Evolutionary conservation across 352 stramenopile genomes (phyloP).

Genomic region (Phytophthora cryptogea): DNA sequence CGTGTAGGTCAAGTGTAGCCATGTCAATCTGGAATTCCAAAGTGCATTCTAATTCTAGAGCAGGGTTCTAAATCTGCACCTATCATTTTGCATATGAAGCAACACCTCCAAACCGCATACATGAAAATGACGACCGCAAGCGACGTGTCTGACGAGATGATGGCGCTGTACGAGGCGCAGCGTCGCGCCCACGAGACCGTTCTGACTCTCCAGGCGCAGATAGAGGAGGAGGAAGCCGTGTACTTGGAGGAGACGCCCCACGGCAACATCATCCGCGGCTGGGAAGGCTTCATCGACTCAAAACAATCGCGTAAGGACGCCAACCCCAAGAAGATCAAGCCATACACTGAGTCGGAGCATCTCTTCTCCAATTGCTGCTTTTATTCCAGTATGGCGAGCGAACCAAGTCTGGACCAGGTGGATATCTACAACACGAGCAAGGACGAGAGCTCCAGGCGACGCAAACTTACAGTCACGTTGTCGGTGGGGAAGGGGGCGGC

Average conservation of each 20-base stretch:
- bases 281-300: conserved; percentile 87
- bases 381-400: conserved; percentile 55
- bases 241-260: conserved; percentile 87
- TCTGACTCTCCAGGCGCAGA: conserved; percentile 71
- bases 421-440: conserved; percentile 47
- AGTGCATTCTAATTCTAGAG: conserved; percentile 1
- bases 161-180: conserved; percentile 71
- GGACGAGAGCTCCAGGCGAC: conserved; percentile 37
- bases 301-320: conserved; percentile 81
- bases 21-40: conserved; percentile 18
- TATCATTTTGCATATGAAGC: conserved; percentile 11
- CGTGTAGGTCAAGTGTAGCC: conserved; percentile 22
- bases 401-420: conserved; percentile 60
- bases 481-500: conserved; percentile 36
- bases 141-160: conserved; percentile 69
- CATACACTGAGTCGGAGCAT: conserved; percentile 78
- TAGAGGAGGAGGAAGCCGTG: conserved; percentile 75
- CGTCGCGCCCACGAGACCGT: conserved; percentile 73
- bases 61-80: neutral
- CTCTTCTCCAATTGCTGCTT: conserved; percentile 81
- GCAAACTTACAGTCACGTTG: conserved; percentile 54
- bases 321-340: conserved; percentile 78
- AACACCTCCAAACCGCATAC: conserved; percentile 3
- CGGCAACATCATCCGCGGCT: conserved; percentile 88
- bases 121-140: conserved; percentile 17